Conservation (phyloP, 2,329 filamentous ascomycete species). For the Hymenoscyphus fraxineus region DNA sequence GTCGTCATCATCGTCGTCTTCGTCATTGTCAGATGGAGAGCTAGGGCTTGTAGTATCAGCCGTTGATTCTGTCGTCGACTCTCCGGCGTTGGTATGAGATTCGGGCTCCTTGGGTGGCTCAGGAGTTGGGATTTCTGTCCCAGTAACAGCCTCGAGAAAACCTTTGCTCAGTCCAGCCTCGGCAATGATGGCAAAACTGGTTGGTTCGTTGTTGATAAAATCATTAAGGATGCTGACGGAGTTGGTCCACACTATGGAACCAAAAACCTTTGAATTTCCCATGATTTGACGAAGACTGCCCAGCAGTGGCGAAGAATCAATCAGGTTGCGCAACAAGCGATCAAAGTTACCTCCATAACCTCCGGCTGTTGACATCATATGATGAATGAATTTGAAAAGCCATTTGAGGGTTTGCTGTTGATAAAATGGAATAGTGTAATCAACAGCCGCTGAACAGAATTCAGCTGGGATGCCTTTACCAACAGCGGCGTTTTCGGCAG, state of each 20-base stretch:
- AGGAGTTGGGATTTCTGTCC: constrained; percentile 38
- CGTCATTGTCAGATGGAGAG: constrained; percentile 30
- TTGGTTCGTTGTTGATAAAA: constrained; percentile 98
- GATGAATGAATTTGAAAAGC: constrained; percentile 92
- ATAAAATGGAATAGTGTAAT: constrained; percentile 90
- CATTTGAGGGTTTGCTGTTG: constrained; percentile 91
- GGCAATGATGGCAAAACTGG: constrained; percentile 91
- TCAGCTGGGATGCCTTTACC: constrained; percentile 69
- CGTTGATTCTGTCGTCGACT: constrained; percentile 32
- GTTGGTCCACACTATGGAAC: constrained; percentile 93
- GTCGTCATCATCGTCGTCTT: constrained; percentile 38
- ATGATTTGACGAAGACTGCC: constrained; percentile 77
- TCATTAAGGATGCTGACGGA: constrained; percentile 87
- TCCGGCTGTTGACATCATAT: constrained; percentile 80
- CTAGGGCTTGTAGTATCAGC: constrained; percentile 28
- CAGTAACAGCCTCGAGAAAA: constrained; percentile 77
- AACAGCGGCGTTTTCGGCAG: constrained; percentile 61
- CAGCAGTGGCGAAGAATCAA: constrained; percentile 85
- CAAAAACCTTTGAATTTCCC: constrained; percentile 73
- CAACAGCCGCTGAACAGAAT: constrained; percentile 76
- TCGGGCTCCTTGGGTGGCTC: constrained; percentile 29
- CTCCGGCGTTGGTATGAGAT: constrained; percentile 8
- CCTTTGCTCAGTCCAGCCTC: constrained; percentile 88
- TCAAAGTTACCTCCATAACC: constrained; percentile 76
- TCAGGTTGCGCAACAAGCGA: constrained; percentile 83